Base-by-base conservation (phyloP, 1,139 yeast species). In the Kurtzmaniella quercitrusa region DNA sequence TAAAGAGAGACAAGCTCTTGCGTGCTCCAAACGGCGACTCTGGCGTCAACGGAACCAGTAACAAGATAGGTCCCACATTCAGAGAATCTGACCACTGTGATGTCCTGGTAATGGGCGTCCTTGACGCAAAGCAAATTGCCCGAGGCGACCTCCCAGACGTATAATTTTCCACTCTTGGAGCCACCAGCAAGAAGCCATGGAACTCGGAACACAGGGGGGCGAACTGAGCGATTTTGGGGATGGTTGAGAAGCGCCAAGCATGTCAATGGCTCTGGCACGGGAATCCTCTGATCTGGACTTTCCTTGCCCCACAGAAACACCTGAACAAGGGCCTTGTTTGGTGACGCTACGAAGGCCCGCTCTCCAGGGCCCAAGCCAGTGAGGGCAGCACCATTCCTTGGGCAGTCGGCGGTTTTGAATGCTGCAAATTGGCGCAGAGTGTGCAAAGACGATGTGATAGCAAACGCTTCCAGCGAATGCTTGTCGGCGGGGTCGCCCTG, bases 71-170 rank as follows among this genome's bases (percentile, higher is more conserved):
- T 76, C 5, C 93, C 93, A 56, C 90, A 85, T 15, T 64, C 51
- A 2, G 87, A 70, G 52, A 86, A 79, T 48, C 70, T 71, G 23
- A 91, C 60, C 29, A 71, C 72, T 0, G 84, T 75, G 12, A 90
- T 74, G 6, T 76, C 73, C 62, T 91, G 97, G 62, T 89, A 93
- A 65, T 93, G 98, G 1, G 89, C 85, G 42, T 88, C 93, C 55
- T 80, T 81, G 9, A 82, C 93, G 48, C 79, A 73, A 33, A 91
- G 56, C 46, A 93, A 68, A 40, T 80, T 68, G 1, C 98, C 97
- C 3, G 94, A 83, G n/a, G 74, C 62, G 43, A 89, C 57, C 53
- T 88, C 96, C 98, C 98, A 93, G 3, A 91, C 62, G 57, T 85
- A 86, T 18, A 93, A 53, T 54, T 83, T 78, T 12, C 98, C 98